Base-by-base conservation (phyloP, 192 early-diverging fungal genomes). In the Paraglomus brasilianum region DNA sequence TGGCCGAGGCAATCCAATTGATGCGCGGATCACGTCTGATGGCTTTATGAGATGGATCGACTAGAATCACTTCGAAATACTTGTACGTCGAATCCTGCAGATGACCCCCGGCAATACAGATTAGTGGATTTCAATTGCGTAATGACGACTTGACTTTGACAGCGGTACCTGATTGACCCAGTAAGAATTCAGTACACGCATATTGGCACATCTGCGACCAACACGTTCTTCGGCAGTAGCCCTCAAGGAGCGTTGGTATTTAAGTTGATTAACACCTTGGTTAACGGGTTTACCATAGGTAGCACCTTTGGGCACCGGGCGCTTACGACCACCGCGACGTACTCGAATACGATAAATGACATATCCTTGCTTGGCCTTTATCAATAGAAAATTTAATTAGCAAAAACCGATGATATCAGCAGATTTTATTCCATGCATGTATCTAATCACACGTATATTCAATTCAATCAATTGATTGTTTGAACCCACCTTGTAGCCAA, bases 271-370 rank as follows among this genome's bases (percentile, higher is more conserved):
- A 68, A 99, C 89, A 93, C 97, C 97, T 82, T 98, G 95, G 81
- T 90, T 85, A 74, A 88, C 91, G 73, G 97, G 97, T 91, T 99
- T 99, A 78, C 97, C 97, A 85, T 91, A 99, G 72, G 94, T 94
- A 73, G 90, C 89, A 85, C 97, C 97, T 93, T 98, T 98, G 84
- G 88, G 90, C 75, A 91, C 93, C 66, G 91, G 92, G 80, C 96
- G 83, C 87, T 99, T 99, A 83, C 97, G 95, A 83, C 90, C 88
- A 87, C 97, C 97, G 84, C 97, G 94, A 79, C 97, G 94, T 67
- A 99, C 93, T 80, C 97, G 95, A 78, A 99, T 87, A 77, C 95
- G 92, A 92, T 99, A 99, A 85, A 99, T 89, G 71, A 99, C 94
- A 81, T 90, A 99, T 77, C 97, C 97, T 85, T 98, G 97, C 90